Evolutionary conservation across 129 eudicot genomes (phyloP), one percentile per base, ranked within the genome.

Genomic region (Kitagawia praeruptora): DNA sequence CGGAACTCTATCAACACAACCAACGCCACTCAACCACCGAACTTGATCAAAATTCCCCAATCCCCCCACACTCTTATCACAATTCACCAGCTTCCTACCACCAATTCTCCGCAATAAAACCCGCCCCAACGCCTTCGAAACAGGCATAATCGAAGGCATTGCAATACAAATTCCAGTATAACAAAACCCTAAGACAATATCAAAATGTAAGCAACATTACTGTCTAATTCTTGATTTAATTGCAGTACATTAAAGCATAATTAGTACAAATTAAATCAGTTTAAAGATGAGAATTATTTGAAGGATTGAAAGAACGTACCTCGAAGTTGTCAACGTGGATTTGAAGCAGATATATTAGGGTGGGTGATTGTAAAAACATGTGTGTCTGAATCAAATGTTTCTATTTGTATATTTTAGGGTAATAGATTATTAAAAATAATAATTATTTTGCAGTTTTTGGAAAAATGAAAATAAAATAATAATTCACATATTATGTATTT

Each of bases 101-200:
- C 84, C 83, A 78, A 66, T 82, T 75, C 83, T 87, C 77, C 85
- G 72, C 77, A 69, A 56, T 41, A 89, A 54, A 75, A 87, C 46
- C 42, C 78, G 87, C 77, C 87, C 79, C 63, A 86, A 38, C 34
- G 83, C 83, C 85, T 81, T 85, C 79, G 92, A 87, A 31, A 87
- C 83, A 75, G 87, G 69, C 38, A 80, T 73, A 56, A 93, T 75
- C 70, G 86, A 84, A 47, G 87, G 81, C 96, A 93, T 93, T 80
- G 61, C 54, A 2, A 28, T 63, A 2, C 2, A 40, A 38, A 21
- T 75, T 2, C 34, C 34, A 40, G 18, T 8, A 12, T 4, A 73
- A 42, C n/a, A 38, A n/a, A 71, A 40, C 47, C 75, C 48, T 71
- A 19, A 0, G 54, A 1, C n/a, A n/a, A n/a, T n/a, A n/a, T n/a